Conservation (phyloP, 2,329 filamentous ascomycete genomes). For the Exophiala phaeomuriformis region DNA sequence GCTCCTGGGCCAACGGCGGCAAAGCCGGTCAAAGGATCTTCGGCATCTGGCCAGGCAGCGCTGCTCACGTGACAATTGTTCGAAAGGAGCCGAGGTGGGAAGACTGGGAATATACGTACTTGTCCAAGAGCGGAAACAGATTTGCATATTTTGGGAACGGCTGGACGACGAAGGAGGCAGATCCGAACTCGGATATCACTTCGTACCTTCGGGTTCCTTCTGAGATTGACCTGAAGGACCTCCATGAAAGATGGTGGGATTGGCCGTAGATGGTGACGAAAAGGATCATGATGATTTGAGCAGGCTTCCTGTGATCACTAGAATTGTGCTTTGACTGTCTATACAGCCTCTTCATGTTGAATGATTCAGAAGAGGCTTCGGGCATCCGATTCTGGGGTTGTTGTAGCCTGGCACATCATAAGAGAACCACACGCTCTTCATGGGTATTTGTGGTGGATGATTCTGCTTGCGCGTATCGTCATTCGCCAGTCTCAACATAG, state of each 20-base stretch:
- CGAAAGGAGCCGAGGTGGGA: constrained; percentile 22
- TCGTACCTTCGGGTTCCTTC: constrained; percentile 15
- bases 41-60: constrained; percentile 23
- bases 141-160: constrained; percentile 22
- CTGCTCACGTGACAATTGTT: constrained; percentile 19
- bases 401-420: too few relatives aligned
- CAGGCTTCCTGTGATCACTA: too few relatives aligned
- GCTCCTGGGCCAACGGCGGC: constrained; percentile 22
- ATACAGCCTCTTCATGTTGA: too few relatives aligned
- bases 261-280: background rate
- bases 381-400: too few relatives aligned
- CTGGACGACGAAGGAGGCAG: constrained; percentile 18
- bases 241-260: constrained; percentile 24
- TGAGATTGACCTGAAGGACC: constrained; percentile 13
- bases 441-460: too few relatives aligned
- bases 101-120: constrained; percentile 22
- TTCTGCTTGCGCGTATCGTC: too few relatives aligned
- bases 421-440: too few relatives aligned
- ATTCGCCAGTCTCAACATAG: too few relatives aligned
- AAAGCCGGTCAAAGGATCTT: constrained; percentile 16
- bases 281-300: too few relatives aligned
- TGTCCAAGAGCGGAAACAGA: constrained; percentile 12
- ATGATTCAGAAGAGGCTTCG: too few relatives aligned
- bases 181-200: constrained; percentile 17
- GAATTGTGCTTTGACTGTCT: too few relatives aligned